Evolutionary conservation across 257 asterid genomes (phyloP).

Genomic region (Mentha longifolia): DNA sequence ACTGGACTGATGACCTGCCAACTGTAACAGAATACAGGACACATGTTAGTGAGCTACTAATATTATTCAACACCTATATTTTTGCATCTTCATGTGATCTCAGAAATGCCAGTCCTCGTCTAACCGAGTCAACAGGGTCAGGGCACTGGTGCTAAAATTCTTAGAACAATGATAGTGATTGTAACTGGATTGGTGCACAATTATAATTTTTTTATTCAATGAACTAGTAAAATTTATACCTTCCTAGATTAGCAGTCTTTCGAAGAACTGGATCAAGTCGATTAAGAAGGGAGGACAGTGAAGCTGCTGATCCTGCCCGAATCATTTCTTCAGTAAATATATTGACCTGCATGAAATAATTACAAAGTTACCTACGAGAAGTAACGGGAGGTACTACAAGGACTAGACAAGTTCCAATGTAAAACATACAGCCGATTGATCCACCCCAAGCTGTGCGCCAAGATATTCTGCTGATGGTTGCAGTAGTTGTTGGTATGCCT

Average conservation of each 20-base stretch:
- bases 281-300: conserved; percentile 90
- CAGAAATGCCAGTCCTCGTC: background rate
- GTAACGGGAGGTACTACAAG: conserved; percentile 21
- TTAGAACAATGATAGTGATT: conserved; percentile 2
- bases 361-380: conserved; percentile 31
- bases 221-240: conserved; percentile 44
- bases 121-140: conserved; percentile 16
- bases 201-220: background rate
- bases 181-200: conserved; percentile 20
- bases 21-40: conserved; percentile 52
- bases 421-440: conserved; percentile 79
- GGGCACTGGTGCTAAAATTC: conserved; percentile 24
- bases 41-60: conserved; percentile 28
- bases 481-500: conserved; percentile 78
- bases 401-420: conserved; percentile 17
- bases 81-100: background rate
- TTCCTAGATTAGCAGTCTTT: conserved; percentile 90
- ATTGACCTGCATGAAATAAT: conserved; percentile 60
- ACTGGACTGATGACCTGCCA: conserved; percentile 99
- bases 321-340: conserved; percentile 97
- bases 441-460: conserved; percentile 91
- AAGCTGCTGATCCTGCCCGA: conserved; percentile 98
- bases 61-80: conserved; percentile 23
- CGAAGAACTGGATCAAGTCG: conserved; percentile 97
- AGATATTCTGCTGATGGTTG: conserved; percentile 98